Evolutionary conservation across 2,329 filamentous ascomycete genomes (phyloP).

Genomic region (Trichophyton simii): DNA sequence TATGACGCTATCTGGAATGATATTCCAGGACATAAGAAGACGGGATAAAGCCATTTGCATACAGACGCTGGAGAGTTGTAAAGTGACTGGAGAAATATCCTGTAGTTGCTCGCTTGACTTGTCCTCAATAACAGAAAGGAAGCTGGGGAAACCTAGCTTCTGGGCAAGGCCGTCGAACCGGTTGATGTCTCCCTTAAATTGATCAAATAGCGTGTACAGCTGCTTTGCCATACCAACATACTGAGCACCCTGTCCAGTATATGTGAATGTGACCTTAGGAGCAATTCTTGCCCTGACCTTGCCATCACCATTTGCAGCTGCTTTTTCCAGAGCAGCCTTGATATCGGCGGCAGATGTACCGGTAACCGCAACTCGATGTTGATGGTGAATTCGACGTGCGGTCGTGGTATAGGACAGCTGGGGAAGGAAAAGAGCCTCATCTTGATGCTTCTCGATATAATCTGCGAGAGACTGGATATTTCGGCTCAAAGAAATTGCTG

Average conservation of each 20-base stretch:
- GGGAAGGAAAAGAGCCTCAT: constrained; percentile 29
- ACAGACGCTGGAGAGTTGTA: constrained; percentile 30
- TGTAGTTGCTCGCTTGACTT: background rate
- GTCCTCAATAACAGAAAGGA: background rate
- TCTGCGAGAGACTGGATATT: constrained; percentile 35
- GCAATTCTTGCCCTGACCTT: background rate
- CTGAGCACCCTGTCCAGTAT: constrained; percentile 14
- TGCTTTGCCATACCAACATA: constrained; percentile 8
- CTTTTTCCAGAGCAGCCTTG: background rate
- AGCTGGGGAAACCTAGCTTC: background rate
- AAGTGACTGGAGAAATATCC: constrained; percentile 17
- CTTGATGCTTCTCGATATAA: constrained; percentile 37
- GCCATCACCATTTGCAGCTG: background rate
- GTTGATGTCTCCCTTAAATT: background rate
- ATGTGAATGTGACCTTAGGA: constrained; percentile 7
- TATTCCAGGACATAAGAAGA: constrained; percentile 6
- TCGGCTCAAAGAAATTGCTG: constrained; percentile 25
- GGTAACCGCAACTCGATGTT: background rate
- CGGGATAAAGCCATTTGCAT: constrained; percentile 40
- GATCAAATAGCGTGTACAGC: background rate
- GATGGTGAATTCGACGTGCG: constrained; percentile 41
- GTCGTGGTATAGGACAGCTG: constrained; percentile 52
- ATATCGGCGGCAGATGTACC: background rate
- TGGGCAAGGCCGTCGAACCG: background rate
- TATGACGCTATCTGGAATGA: constrained; percentile 9